Evolutionary conservation across 1,284 basidiomycete genomes (phyloP), one percentile per base, ranked within the genome.

Genomic region (Microbotryomycetes sp.): DNA sequence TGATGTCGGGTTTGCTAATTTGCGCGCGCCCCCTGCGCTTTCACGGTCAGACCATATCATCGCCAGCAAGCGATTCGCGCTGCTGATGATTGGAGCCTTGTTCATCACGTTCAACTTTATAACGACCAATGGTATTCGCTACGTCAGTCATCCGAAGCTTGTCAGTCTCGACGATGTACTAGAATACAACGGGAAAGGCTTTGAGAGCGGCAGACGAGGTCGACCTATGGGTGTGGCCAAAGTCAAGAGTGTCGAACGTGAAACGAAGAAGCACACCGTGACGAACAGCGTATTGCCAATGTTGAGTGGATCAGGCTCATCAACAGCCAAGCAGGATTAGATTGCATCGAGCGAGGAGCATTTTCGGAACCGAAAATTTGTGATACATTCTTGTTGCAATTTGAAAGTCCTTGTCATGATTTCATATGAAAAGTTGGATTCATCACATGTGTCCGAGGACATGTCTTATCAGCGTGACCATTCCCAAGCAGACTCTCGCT

Each of bases 81-180:
- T 90, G 87, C 78, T 88, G 71, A 73, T 80, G 54, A 72, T 93
- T 46, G 79, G 87, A 58, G 25, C 68, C 31, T 22, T 65, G 52
- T 72, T 81, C 47, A 61, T 84, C 62, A 80, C 88, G 14, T 76
- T 85, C 62, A 68, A 79, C 51, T 89, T 88, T 77, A 87, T 94
- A 70, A 74, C 88, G 76, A 78, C 84, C 49, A 84, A 94, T 74
- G 87, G 87, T 47, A 83, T 91, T 68, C 83, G 87, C 67, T 97
- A 93, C 74, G 92, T 99, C 64, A 84, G 89, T 25, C 94, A 91
- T 87, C 96, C 94, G n/a, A 84, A 87, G 25, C 82, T 98, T 59
- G 84, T 88, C 68, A 87, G 91, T 3, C 85, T 88, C 14, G 85
- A 86, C 59, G 89, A 92, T 64, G 81, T 88, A 59, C 86, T 97